phyloP scores from a whole-genome alignment of 352 stramenopile genomes.

The Discostella stelligera region DNA sequence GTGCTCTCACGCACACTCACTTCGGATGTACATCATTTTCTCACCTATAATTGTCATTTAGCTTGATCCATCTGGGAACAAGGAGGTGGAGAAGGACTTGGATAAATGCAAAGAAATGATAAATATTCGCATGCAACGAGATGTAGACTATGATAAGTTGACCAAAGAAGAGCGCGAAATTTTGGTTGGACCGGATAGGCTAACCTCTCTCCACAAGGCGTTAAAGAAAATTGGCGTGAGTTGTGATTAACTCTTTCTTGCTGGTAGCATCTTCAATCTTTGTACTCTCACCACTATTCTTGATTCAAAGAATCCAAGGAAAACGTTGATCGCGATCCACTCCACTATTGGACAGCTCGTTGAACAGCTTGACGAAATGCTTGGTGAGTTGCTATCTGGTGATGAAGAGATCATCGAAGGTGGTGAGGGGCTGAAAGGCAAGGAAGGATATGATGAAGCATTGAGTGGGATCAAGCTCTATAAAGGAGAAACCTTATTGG shows the following conservation, averaged over 20 bases:
- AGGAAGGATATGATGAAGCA: constrained; percentile 72
- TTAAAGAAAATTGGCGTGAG: constrained; percentile 62
- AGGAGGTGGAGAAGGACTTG: constrained; percentile 93
- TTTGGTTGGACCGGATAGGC: constrained; percentile 64
- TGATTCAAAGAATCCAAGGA: constrained; percentile 67
- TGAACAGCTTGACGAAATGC: constrained; percentile 80
- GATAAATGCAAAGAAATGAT: constrained; percentile 89
- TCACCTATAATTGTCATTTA: constrained; percentile 2
- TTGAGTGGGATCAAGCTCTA: constrained; percentile 87
- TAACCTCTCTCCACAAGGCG: constrained; percentile 74
- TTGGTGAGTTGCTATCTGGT: constrained; percentile 62
- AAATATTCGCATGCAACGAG: constrained; percentile 79
- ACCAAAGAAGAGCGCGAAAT: constrained; percentile 62
- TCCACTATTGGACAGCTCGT: constrained; percentile 79
- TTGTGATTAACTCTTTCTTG: neutral
- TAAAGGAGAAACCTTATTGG: constrained; percentile 95
- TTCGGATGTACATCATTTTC: neutral
- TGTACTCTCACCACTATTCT: neutral
- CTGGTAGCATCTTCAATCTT: neutral
- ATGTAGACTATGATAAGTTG: constrained; percentile 76
- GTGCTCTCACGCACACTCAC: neutral
- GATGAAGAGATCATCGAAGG: constrained; percentile 86
- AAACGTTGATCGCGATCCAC: constrained; percentile 75
- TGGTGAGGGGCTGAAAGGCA: constrained; percentile 74
- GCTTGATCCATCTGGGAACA: constrained; percentile 96